These are phyloP conservation scores for Globisporangium emineosum DNA, from an alignment of 352 stramenopile species.

Conservation along the genomic window DNA sequence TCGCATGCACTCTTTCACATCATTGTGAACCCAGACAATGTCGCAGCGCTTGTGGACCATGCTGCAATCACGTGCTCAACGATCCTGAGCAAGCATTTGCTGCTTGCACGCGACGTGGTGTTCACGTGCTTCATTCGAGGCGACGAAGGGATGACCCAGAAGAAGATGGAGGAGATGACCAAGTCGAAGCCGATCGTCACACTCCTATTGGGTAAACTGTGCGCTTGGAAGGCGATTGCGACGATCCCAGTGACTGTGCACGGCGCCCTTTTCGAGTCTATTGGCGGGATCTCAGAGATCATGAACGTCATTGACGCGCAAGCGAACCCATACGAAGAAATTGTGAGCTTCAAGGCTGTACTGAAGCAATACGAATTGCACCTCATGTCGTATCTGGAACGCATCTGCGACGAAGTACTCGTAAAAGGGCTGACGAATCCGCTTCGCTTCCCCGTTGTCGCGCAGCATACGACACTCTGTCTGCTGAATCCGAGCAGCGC, in stretches of 20 bases:
- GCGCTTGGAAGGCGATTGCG: constrained; percentile 47
- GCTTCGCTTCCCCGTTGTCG: constrained; percentile 75
- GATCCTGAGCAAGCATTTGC: constrained; percentile 77
- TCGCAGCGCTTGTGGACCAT: constrained; percentile 67
- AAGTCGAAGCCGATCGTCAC: constrained; percentile 61
- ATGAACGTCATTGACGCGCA: constrained; percentile 48
- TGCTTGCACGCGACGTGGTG: constrained; percentile 63
- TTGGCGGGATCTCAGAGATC: constrained; percentile 71
- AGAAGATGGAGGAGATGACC: constrained; percentile 28
- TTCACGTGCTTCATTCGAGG: constrained; percentile 40
- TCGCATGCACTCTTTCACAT: constrained; percentile 68
- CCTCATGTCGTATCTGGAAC: constrained; percentile 53
- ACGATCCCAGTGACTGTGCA: constrained; percentile 81
- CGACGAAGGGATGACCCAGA: constrained; percentile 21
- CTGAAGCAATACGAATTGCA: constrained; percentile 52
- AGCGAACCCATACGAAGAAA: constrained; percentile 18
- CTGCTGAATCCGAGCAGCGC: constrained; percentile 59
- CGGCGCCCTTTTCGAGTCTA: constrained; percentile 76
- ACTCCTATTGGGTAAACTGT: constrained; percentile 57
- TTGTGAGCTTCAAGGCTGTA: constrained; percentile 31
- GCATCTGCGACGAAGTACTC: constrained; percentile 70
- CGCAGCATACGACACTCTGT: constrained; percentile 72
- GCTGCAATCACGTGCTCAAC: constrained; percentile 70
- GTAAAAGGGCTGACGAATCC: constrained; percentile 72
- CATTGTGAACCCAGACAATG: constrained; percentile 60